Conservation (phyloP, 768 basidiomycete genomes). For the Rhizopogon vulgaris region DNA sequence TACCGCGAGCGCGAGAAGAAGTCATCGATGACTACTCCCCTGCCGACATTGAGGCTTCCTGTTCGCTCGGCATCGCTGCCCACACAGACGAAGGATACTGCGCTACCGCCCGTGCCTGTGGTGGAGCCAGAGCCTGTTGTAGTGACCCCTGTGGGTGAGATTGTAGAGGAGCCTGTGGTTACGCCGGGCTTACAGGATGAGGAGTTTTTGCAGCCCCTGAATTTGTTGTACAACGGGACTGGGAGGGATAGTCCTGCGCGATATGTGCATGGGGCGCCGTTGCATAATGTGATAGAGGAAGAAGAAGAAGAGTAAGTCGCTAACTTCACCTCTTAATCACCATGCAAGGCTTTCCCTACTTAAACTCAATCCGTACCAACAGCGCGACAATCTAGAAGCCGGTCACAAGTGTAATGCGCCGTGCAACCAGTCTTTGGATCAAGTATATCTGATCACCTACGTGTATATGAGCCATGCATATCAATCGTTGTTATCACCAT, state of each 20-base stretch:
- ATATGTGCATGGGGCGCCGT: conserved; percentile 79
- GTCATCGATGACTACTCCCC: conserved; percentile 6
- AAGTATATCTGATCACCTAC: neutral
- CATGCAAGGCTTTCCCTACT: neutral
- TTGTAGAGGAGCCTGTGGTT: conserved; percentile 18
- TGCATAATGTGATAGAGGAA: conserved; percentile 83
- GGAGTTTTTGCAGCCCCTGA: conserved; percentile 27
- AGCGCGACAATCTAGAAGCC: neutral
- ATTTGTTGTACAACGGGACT: conserved; percentile 35
- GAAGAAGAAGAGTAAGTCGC: conserved; percentile 53
- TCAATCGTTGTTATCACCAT: neutral
- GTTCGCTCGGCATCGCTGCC: conserved; percentile 21
- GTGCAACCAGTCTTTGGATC: neutral
- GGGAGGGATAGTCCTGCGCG: conserved; percentile 62
- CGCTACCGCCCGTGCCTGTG: conserved; percentile 5
- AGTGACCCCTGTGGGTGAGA: conserved; percentile 19
- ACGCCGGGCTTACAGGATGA: neutral
- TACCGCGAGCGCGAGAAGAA: conserved; percentile 68
- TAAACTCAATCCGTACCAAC: neutral
- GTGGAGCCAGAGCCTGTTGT: neutral
- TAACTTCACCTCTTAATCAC: neutral
- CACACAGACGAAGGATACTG: conserved; percentile 4
- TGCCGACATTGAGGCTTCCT: conserved; percentile 27
- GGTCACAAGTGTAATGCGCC: neutral
- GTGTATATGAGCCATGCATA: neutral